These are phyloP conservation scores for Gamarada debralockiae DNA, from an alignment of 495 filamentous ascomycete species.

Conservation along the genomic window DNA sequence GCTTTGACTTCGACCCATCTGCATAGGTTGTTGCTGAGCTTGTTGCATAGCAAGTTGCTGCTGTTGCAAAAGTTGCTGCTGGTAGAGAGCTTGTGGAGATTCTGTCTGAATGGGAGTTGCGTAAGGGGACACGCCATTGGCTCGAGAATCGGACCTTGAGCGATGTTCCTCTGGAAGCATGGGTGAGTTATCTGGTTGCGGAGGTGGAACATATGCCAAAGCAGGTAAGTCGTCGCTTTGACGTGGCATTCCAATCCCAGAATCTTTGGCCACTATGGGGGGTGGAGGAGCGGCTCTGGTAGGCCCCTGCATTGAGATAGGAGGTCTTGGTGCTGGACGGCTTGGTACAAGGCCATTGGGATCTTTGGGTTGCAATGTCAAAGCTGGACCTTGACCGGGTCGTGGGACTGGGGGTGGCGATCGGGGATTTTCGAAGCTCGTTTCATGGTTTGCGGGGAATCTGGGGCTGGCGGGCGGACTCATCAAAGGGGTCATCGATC, in stretches of 20 bases:
- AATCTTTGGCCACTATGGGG: constrained; percentile 47
- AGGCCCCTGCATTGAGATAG: constrained; percentile 32
- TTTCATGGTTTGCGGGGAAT: constrained; percentile 86
- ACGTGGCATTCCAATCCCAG: constrained; percentile 49
- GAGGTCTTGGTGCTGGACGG: constrained; percentile 64
- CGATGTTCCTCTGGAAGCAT: constrained; percentile 49
- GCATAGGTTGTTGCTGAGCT: constrained; percentile 55
- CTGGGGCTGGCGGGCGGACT: constrained; percentile 88
- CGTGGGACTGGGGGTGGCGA: constrained; percentile 87
- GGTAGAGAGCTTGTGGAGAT: constrained; percentile 50
- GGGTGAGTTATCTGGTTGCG: constrained; percentile 35
- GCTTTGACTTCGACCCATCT: constrained; percentile 49
- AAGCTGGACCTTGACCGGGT: constrained; percentile 22
- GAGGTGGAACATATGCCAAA: constrained; percentile 39
- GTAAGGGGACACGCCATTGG: constrained; percentile 44
- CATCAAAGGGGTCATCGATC: constrained; percentile 49
- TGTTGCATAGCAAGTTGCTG: constrained; percentile 76
- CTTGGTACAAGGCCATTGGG: constrained; percentile 55
- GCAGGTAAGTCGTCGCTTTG: constrained; percentile 46
- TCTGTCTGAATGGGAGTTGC: constrained; percentile 29
- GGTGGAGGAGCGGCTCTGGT: constrained; percentile 38
- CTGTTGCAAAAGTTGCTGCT: constrained; percentile 65
- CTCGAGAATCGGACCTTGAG: constrained; percentile 48
- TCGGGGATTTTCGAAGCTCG: constrained; percentile 95
- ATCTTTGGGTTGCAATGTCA: constrained; percentile 40